A percentile compares a stretch with the other conserved stretches of the same genome.
These are phyloP conservation scores for Isatis tinctoria DNA, from an alignment of 345 rosid genomes.

Conservation along the genomic window DNA sequence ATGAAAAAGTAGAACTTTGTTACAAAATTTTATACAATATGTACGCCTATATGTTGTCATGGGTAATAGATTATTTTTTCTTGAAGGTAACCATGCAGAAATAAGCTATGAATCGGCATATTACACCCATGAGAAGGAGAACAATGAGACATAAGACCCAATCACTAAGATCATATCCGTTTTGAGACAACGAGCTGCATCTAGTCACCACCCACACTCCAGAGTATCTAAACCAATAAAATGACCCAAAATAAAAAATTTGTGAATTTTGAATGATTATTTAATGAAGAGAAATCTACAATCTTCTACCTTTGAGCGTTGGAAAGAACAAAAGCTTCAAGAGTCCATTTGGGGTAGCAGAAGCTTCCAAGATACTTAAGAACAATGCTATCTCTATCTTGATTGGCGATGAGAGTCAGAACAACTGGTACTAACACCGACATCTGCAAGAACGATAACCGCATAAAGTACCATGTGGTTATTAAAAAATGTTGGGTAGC, in stretches of 20 bases:
- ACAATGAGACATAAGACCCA: conserved; percentile 48
- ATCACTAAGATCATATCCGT: conserved; percentile 51
- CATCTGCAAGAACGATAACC: conserved; percentile 51
- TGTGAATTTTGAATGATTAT: not conserved
- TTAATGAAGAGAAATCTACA: not conserved
- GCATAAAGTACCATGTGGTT: not conserved
- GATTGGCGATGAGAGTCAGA: conserved; percentile 68
- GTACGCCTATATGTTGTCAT: conserved; percentile 4
- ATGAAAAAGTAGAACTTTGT: conserved; percentile 1
- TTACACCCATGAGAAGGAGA: conserved; percentile 43
- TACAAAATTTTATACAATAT: conserved; percentile 21
- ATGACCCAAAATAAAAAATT: not conserved
- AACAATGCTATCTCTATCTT: conserved; percentile 42
- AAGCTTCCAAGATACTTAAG: conserved; percentile 50
- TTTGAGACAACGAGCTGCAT: conserved; percentile 46
- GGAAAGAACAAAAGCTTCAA: conserved; percentile 74
- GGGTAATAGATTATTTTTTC: conserved; percentile 36
- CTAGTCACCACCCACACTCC: conserved; percentile 71
- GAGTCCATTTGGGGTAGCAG: conserved; percentile 80
- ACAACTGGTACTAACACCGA: conserved; percentile 84
- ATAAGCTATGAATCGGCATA: conserved; percentile 46
- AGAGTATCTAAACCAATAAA: conserved; percentile 41
- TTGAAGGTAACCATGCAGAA: conserved; percentile 39
- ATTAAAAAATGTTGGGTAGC: not conserved
- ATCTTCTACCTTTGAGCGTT: conserved; percentile 55